These are phyloP conservation scores for Clavispora fructus DNA, from an alignment of 805 yeast genomes.

Conservation along the genomic window DNA sequence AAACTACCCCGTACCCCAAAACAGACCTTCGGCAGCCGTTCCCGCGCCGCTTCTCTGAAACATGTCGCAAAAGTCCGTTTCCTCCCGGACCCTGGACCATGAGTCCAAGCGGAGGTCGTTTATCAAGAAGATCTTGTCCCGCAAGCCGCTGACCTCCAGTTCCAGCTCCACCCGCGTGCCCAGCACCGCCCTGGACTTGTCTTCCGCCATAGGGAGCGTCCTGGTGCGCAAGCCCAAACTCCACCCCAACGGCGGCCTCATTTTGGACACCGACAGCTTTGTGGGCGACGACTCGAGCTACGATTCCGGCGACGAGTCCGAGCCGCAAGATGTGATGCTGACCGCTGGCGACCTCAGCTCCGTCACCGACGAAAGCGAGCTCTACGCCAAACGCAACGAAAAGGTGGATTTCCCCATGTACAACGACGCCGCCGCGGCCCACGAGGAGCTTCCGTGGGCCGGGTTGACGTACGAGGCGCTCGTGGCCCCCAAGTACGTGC, in stretches of 20 bases:
- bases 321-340: conserved; percentile 12
- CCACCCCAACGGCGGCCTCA: neutral
- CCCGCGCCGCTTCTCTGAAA: neutral
- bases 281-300: conserved; percentile 18
- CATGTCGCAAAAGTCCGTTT: neutral
- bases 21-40: too few relatives aligned
- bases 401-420: conserved; percentile 14
- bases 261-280: conserved; percentile 4
- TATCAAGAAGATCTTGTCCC: conserved; percentile 9
- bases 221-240: neutral
- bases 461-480: conserved; percentile 35
- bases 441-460: conserved; percentile 20
- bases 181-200: neutral
- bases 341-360: conserved; percentile 10
- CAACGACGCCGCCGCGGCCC: conserved; percentile 1
- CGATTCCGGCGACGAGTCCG: conserved; percentile 11
- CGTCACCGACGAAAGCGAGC: conserved; percentile 4
- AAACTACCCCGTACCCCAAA: neutral
- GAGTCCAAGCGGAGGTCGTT: conserved; percentile 8
- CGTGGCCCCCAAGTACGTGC: conserved; percentile 51
- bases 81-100: neutral
- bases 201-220: neutral
- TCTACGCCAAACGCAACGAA: conserved; percentile 7
- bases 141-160: conserved; percentile 6
- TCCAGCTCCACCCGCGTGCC: neutral